Conservation (phyloP, 2,329 filamentous ascomycete genomes). For the Aspergillus clavatus region DNA sequence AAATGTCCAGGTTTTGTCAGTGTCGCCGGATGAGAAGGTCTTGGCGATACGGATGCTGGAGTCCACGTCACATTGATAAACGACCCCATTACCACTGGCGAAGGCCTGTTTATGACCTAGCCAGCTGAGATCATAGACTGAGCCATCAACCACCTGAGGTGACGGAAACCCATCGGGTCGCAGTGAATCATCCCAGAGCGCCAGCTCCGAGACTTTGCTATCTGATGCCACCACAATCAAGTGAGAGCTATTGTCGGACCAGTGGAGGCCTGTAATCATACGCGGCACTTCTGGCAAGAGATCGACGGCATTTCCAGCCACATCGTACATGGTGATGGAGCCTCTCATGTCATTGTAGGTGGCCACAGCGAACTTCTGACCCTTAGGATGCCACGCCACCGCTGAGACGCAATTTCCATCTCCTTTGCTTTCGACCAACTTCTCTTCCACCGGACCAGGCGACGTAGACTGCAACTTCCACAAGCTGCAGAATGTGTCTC, state of each 20-base stretch:
- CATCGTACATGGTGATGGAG: constrained; percentile 43
- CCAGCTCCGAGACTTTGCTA: constrained; percentile 37
- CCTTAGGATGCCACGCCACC: constrained; percentile 43
- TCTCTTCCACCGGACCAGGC: constrained; percentile 28
- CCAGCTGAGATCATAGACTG: constrained; percentile 43
- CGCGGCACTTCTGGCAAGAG: constrained; percentile 43
- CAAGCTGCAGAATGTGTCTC: constrained; percentile 43
- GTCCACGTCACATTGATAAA: constrained; percentile 39
- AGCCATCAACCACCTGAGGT: constrained; percentile 33
- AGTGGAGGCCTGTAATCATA: constrained; percentile 42
- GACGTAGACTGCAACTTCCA: constrained; percentile 38
- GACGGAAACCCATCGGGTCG: constrained; percentile 35
- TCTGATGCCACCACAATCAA: constrained; percentile 43
- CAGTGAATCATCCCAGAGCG: constrained; percentile 41
- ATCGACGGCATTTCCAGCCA: constrained; percentile 41
- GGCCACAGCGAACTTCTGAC: constrained; percentile 44
- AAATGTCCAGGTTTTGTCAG: constrained; percentile 39
- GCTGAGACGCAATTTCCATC: constrained; percentile 39
- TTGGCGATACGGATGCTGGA: constrained; percentile 35
- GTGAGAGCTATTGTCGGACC: constrained; percentile 37
- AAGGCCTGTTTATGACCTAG: constrained; percentile 34
- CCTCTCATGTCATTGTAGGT: constrained; percentile 42
- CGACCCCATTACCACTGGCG: constrained; percentile 36
- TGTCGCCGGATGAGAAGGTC: constrained; percentile 28
- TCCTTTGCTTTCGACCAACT: constrained; percentile 32